Conservation (phyloP, 1,139 yeast species). For the Geotrichum aggregatum region DNA sequence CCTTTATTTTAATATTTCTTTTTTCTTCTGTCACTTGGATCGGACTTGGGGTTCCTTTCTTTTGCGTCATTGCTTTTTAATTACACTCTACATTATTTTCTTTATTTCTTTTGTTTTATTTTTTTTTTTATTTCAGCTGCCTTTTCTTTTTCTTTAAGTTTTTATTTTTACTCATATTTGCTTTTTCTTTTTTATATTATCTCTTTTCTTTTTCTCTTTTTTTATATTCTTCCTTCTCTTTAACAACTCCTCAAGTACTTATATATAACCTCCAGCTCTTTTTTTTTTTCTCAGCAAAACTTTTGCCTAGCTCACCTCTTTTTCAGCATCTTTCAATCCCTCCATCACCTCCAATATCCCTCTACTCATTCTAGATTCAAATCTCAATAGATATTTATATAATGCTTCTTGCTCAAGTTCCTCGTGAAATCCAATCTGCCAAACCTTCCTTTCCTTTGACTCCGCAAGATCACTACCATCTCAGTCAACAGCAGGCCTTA, state of each 20-base stretch:
- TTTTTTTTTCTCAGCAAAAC: too few relatives aligned
- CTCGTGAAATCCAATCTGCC: constrained; percentile 5
- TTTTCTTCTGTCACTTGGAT: not conserved
- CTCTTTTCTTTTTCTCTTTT: not conserved
- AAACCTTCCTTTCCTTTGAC: not conserved
- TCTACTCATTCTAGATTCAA: not conserved
- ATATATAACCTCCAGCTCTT: too few relatives aligned
- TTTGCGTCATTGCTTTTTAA: too few relatives aligned
- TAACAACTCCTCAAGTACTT: too few relatives aligned
- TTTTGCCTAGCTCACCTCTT: too few relatives aligned
- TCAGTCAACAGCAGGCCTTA: constrained; percentile 2
- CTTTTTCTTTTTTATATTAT: not conserved
- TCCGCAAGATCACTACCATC: constrained; percentile 3
- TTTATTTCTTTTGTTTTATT: not conserved
- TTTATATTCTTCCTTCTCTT: too few relatives aligned
- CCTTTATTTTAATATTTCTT: constrained; percentile 1
- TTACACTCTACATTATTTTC: not conserved
- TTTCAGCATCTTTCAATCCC: not conserved
- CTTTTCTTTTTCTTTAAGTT: not conserved
- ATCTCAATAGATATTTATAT: not conserved
- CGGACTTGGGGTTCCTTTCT: too few relatives aligned
- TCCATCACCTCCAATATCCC: not conserved
- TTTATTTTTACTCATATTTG: not conserved
- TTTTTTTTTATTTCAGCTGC: constrained; percentile 1
- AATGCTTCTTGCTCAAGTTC: constrained; percentile 12